Conservation (phyloP, 1,284 basidiomycete species). For the Ceratobasidium sp. region DNA sequence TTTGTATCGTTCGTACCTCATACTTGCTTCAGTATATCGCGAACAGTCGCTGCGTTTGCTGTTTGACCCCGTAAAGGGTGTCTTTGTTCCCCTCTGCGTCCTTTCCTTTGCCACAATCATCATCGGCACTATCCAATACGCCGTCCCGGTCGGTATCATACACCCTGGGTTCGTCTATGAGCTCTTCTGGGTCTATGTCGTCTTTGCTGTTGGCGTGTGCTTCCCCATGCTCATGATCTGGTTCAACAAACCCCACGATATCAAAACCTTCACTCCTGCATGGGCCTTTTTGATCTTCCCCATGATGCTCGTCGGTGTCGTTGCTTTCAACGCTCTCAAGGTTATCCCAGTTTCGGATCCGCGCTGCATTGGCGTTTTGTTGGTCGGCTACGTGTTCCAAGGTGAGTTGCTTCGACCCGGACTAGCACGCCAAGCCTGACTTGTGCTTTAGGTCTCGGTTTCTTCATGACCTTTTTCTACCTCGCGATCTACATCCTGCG, state of each 20-base stretch:
- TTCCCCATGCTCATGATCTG: slow-evolving; percentile 47
- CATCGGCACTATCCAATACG: slow-evolving; percentile 48
- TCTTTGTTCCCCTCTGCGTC: slow-evolving; percentile 49
- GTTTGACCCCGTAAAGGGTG: slow-evolving; percentile 49
- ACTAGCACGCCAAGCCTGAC: not conserved
- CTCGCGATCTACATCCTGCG: slow-evolving; percentile 45
- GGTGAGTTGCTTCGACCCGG: slow-evolving; percentile 4
- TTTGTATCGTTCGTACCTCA: not conserved
- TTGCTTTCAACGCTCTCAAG: slow-evolving; percentile 43
- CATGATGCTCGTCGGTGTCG: slow-evolving; percentile 44
- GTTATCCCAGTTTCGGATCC: slow-evolving; percentile 39
- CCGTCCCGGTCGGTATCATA: slow-evolving; percentile 46
- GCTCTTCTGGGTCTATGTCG: slow-evolving; percentile 42
- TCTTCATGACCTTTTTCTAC: slow-evolving; percentile 50
- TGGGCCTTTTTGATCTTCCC: slow-evolving; percentile 49
- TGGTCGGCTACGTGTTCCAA: slow-evolving; percentile 48
- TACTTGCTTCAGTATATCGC: slow-evolving; percentile 31
- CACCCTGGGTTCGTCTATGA: slow-evolving; percentile 43
- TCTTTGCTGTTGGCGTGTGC: slow-evolving; percentile 42
- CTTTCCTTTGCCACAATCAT: slow-evolving; percentile 48
- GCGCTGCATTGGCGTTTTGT: slow-evolving; percentile 45
- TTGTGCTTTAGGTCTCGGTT: slow-evolving; percentile 34
- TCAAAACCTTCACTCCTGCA: slow-evolving; percentile 49
- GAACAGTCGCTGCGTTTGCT: slow-evolving; percentile 37
- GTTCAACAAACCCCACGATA: slow-evolving; percentile 49